A percentile compares a stretch with the other conserved stretches of the same genome.
Conservation (phyloP, 305 asterid genomes). For the Fraxinus ornus region DNA sequence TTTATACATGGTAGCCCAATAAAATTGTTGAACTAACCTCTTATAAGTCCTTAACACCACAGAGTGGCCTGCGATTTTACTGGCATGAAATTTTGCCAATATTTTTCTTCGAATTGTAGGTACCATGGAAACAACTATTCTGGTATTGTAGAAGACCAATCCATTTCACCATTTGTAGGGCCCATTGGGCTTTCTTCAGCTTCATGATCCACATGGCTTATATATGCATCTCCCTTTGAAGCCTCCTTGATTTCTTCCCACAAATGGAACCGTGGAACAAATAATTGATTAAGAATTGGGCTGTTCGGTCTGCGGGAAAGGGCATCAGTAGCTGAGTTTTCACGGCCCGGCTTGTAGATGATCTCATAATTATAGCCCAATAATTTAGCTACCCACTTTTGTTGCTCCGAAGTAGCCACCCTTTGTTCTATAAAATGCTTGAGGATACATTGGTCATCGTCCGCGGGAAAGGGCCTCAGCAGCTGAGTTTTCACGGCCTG, state of each 20-base stretch:
- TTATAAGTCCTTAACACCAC: background rate
- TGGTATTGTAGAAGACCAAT: background rate
- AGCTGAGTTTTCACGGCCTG: background rate
- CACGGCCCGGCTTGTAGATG: background rate
- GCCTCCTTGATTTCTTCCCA: too few relatives aligned
- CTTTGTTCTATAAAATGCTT: too few relatives aligned
- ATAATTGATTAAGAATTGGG: background rate
- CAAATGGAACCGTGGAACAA: too few relatives aligned
- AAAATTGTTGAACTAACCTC: background rate
- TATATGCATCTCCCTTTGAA: too few relatives aligned
- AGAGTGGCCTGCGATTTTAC: background rate
- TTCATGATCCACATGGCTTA: too few relatives aligned
- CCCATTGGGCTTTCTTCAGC: too few relatives aligned
- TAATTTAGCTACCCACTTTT: slow-evolving; percentile 1
- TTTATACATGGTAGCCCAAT: background rate
- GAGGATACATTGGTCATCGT: background rate
- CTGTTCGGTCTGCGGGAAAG: background rate
- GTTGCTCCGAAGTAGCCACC: background rate
- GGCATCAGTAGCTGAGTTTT: background rate
- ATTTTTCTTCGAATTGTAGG: too few relatives aligned
- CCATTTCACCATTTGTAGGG: too few relatives aligned
- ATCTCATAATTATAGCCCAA: slow-evolving; percentile 7
- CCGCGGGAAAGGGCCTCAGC: background rate
- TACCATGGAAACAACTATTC: background rate
- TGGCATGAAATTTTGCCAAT: background rate